These are phyloP conservation scores for Amaranthus tricolor DNA, from an alignment of 179 eudicot species.

Conservation along the genomic window DNA sequence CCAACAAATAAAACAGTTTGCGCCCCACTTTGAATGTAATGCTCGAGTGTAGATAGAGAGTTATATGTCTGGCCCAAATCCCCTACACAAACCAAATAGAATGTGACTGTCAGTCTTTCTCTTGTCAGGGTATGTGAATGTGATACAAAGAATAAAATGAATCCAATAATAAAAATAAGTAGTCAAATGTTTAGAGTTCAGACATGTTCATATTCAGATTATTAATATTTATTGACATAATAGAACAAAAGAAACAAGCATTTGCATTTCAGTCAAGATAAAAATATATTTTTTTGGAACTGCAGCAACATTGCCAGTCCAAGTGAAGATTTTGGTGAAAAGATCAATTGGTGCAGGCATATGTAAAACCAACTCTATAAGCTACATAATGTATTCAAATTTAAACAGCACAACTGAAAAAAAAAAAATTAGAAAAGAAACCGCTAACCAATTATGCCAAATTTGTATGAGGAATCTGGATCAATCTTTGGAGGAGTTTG, in stretches of 20 bases:
- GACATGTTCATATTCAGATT: not conserved
- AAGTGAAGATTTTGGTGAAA: not conserved
- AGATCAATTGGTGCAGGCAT: not conserved
- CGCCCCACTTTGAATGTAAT: conserved; percentile 67
- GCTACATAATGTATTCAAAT: not conserved
- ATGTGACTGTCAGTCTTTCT: conserved; percentile 6
- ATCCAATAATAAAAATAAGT: not conserved
- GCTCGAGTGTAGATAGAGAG: conserved; percentile 81
- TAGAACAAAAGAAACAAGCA: not conserved
- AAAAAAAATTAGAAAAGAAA: not conserved
- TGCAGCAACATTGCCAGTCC: not conserved
- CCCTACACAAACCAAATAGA: conserved; percentile 44
- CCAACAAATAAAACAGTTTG: conserved; percentile 83
- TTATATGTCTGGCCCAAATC: conserved; percentile 95
- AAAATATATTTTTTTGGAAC: not conserved
- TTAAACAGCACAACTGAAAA: not conserved
- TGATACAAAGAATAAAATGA: not conserved
- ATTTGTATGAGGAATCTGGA: conserved; percentile 77
- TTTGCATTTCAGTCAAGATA: not conserved
- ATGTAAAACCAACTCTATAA: not conserved
- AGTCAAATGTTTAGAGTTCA: not conserved
- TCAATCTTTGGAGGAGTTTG: conserved; percentile 78
- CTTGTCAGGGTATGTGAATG: not conserved
- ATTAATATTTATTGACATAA: not conserved
- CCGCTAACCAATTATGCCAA: conserved; percentile 83